Base-by-base conservation (phyloP, 2,329 filamentous ascomycete species). In the Venturia nashicola region DNA sequence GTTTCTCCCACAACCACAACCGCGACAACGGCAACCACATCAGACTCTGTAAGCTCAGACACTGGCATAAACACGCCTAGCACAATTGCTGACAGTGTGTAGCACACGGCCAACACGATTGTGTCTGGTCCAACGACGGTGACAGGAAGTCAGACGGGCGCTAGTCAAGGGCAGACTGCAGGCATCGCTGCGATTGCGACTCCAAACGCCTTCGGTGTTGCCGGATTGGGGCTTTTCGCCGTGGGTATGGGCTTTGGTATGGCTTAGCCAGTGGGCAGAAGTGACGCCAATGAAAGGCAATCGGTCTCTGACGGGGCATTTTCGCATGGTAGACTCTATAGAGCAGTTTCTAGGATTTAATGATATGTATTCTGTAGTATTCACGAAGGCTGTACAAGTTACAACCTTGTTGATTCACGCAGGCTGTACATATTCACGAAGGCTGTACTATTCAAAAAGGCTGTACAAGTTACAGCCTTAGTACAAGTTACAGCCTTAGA, bases 71-170 rank as follows among this genome's bases (percentile, higher is more conserved):
- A n/a, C 23, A 18, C 20, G 36, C 6, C 5, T 5, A 23, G 36
- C 14, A 27, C 20, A 14, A 42, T 6, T 60, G 16, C 51, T 57
- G 16, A 57, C 8, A 36, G 20, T 3, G 8, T 27, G 7, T 16
- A 60, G 59, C 61, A 62, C 34, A 62, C 61, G 18, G 61, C 61
- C 36, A 62, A 62, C 9, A 62, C 61, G 4, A 62, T 62, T 34
- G 23, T 62, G 3, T 62, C 44, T 16, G 61, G 61, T 39, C 61
- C 61, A 40, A 62, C 61, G 7, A 62, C 61, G 3, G 61, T 62
- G 4, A 48, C 59, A 34, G 51, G 51, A 57, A 60, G 39, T 11
- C 39, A 44, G 42, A 60, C 59, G 4, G 59, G 42, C 16, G 39
- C 39, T 4, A n/a, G 36, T 44, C 59, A 60, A 43, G 36, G 59